Evolutionary conservation across 805 yeast species (phyloP), one percentile per base, ranked within the genome.

Genomic region (Millerozyma miso): DNA sequence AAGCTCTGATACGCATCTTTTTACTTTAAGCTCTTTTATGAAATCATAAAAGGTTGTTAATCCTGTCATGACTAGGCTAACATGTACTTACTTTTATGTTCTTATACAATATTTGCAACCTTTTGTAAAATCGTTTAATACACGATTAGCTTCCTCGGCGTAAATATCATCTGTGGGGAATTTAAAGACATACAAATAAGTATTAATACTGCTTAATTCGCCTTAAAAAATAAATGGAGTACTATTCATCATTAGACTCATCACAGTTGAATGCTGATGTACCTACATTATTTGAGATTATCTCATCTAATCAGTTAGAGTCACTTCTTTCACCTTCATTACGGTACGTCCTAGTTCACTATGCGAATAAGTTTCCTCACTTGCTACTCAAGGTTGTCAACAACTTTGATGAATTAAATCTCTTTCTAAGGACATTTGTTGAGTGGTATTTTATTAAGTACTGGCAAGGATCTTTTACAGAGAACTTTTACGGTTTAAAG

Each of bases 381-480:
- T 73, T 79, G 47, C 66, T 86, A 13, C 70, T 88, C 13, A 60
- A 73, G 43, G 49, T 85, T 3, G 78, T 88, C 19, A 80, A 85
- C 52, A 67, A 71, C 35, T 89, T 85, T 56, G 97, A 91, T 59
- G 96, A 88, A 66, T 54, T 88, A 31, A 83, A 83, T 52, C 59
- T 83, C 3, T 45, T 77, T 2, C 46, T 83, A 2, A 67, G 90
- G 54, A 80, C 85, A 0, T 44, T 75, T 3, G 65, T 91, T 1
- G 97, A 93, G 60, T 80, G 80, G 70, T 73, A 76, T 47, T 86
- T 83, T 51, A 60, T 91, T 38, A 75, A 68, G 40, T 70, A 71
- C 38, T 86, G 93, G 88, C 90, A 87, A 54, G 79, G 95, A 0
- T 79, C 93, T 2, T 88, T 91, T 55, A 88, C 95, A 0, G 97